These are phyloP conservation scores for Epichloe bromicola DNA, from an alignment of 2,329 filamentous ascomycete genomes.

Conservation along the genomic window DNA sequence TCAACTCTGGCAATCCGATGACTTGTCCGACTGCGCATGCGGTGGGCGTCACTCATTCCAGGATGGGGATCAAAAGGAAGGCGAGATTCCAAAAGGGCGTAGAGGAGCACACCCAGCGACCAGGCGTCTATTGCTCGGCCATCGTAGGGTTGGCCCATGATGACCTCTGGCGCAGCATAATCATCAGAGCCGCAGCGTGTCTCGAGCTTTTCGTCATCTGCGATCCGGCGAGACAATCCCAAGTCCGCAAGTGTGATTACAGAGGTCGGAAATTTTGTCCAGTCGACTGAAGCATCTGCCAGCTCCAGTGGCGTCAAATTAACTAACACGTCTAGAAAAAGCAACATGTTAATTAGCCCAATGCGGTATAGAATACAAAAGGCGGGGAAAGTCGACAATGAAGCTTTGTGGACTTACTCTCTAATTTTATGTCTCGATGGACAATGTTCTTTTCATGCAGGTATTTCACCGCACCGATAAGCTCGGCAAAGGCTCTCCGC, in stretches of 20 bases:
- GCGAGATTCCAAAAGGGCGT: constrained; percentile 84
- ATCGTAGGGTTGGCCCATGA: constrained; percentile 91
- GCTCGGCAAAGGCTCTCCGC: constrained; percentile 76
- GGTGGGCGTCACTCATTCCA: constrained; percentile 60
- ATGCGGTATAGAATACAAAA: not conserved
- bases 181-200: constrained; percentile 94
- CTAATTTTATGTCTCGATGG: constrained; percentile 93
- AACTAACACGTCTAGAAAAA: constrained; percentile 67
- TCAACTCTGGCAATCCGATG: constrained; percentile 94
- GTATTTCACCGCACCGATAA: constrained; percentile 76
- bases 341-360: not conserved
- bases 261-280: constrained; percentile 64
- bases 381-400: not conserved
- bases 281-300: constrained; percentile 49
- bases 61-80: constrained; percentile 87
- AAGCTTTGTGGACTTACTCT: constrained; percentile 46
- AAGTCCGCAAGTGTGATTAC: constrained; percentile 85
- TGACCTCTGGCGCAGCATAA: constrained; percentile 90
- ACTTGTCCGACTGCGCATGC: constrained; percentile 68
- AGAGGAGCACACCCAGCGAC: constrained; percentile 87
- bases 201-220: constrained; percentile 76
- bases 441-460: constrained; percentile 78
- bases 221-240: constrained; percentile 74
- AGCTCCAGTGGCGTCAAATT: constrained; percentile 63
- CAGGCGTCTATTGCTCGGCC: constrained; percentile 86